Conservation (phyloP, 148 eudicot genomes). For the Simmondsia chinensis region DNA sequence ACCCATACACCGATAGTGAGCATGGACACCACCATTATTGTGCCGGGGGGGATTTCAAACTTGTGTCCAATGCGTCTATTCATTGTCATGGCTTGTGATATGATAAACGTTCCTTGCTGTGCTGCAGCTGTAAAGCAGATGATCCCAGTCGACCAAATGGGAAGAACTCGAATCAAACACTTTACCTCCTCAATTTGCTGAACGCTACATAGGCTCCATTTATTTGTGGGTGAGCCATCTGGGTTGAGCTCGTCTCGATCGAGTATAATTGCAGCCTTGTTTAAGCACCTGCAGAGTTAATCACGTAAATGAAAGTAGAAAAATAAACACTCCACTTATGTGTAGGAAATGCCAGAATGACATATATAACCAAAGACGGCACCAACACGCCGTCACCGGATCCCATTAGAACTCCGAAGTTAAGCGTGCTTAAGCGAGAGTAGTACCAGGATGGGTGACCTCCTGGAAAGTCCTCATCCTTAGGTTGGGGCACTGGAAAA, state of each 20-base stretch:
- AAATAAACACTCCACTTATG: too few species aligned
- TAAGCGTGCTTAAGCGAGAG: too few species aligned
- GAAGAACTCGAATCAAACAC: slow-evolving; percentile 8
- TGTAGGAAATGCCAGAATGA: too few species aligned
- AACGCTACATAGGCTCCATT: slow-evolving; percentile 8
- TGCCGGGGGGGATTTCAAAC: slow-evolving; percentile 22
- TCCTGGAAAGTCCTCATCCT: too few species aligned
- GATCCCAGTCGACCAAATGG: slow-evolving; percentile 7
- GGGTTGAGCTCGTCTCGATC: neutral
- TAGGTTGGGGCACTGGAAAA: too few species aligned
- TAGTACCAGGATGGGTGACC: too few species aligned
- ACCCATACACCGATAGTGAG: slow-evolving; percentile 16
- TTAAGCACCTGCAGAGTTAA: slow-evolving; percentile 2
- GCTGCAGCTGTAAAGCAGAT: neutral
- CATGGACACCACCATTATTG: slow-evolving; percentile 14
- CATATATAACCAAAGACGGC: too few species aligned
- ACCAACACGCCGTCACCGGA: too few species aligned
- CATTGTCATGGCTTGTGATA: slow-evolving; percentile 28
- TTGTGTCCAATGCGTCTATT: slow-evolving; percentile 9
- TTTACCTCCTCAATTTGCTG: slow-evolving; percentile 15
- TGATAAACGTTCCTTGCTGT: slow-evolving; percentile 12
- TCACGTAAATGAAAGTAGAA: neutral
- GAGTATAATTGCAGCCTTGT: slow-evolving; percentile 10
- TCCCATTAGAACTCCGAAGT: too few species aligned
- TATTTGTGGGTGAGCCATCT: neutral